Evolutionary conservation across 805 yeast species (phyloP).

Genomic region (Yamadazyma olivae): DNA sequence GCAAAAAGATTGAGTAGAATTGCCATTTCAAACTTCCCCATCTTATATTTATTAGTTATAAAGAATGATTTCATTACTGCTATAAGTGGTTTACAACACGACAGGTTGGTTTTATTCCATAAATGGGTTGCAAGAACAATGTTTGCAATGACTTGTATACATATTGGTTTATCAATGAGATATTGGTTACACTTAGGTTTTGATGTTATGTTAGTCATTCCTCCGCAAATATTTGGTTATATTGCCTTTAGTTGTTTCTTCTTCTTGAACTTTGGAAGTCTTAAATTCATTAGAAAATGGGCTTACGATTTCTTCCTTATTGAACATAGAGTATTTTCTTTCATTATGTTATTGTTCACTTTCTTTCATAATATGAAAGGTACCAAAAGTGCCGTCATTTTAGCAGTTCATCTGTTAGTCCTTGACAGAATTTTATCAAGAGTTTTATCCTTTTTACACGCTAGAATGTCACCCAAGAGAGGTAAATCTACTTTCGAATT

Average conservation of each 20-base stretch:
- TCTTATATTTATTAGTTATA: constrained; percentile 31
- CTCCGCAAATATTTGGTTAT: constrained; percentile 51
- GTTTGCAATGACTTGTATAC: constrained; percentile 34
- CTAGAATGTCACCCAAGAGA: constrained; percentile 33
- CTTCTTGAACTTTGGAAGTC: constrained; percentile 33
- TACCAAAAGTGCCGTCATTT: constrained; percentile 29
- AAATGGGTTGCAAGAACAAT: constrained; percentile 43
- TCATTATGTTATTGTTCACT: constrained; percentile 40
- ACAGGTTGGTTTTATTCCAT: constrained; percentile 37
- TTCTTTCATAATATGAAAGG: constrained; percentile 38
- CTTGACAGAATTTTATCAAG: constrained; percentile 35
- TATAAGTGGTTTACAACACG: constrained; percentile 41
- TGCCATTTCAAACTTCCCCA: constrained; percentile 38
- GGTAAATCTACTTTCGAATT: constrained; percentile 36
- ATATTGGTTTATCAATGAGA: constrained; percentile 25
- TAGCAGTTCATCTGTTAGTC: constrained; percentile 43
- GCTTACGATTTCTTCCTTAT: constrained; percentile 43
- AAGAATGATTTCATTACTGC: constrained; percentile 39
- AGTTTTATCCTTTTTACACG: constrained; percentile 29
- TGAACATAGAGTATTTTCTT: constrained; percentile 40
- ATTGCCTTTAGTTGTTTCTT: constrained; percentile 40
- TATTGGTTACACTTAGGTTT: constrained; percentile 44
- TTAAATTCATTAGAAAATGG: constrained; percentile 31
- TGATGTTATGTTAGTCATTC: constrained; percentile 39
- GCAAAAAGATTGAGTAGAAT: constrained; percentile 42